Conservation (phyloP, 176 grass and related monocot genomes). For the Alloteropsis semialata region DNA sequence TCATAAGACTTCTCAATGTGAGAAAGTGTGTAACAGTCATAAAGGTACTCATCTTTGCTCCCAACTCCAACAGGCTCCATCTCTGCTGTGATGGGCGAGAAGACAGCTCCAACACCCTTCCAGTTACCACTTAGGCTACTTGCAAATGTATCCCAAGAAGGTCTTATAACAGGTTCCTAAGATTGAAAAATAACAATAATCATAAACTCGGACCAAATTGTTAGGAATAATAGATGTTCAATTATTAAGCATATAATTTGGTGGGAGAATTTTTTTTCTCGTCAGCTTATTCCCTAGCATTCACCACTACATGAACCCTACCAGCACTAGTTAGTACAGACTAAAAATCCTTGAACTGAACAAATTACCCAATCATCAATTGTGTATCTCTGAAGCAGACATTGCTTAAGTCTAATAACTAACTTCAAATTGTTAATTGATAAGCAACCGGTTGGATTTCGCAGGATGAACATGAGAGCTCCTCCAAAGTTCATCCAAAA, state of each 20-base stretch:
- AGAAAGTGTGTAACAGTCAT: conserved; percentile 89
- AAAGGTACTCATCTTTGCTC: conserved; percentile 82
- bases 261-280: background rate
- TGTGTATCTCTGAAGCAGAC: background rate
- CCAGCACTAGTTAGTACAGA: background rate
- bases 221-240: background rate
- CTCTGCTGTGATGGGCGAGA: conserved; percentile 85
- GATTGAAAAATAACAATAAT: conserved; percentile 10
- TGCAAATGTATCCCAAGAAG: conserved; percentile 86
- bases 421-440: background rate
- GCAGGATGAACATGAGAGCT: background rate
- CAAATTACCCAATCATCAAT: background rate
- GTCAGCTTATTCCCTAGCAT: background rate
- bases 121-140: conserved; percentile 90
- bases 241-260: background rate
- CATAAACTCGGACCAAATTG: background rate
- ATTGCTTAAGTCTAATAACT: background rate
- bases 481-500: background rate
- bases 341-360: background rate
- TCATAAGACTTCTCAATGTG: conserved; percentile 52
- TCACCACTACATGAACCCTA: background rate
- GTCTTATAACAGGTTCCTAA: conserved; percentile 94
- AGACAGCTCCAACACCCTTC: conserved; percentile 89
- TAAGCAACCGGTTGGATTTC: background rate
- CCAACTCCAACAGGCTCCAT: conserved; percentile 88